phyloP scores from a whole-genome alignment of 225 moss, liverwort and hornwort species.

The Physcomitrium patens region DNA sequence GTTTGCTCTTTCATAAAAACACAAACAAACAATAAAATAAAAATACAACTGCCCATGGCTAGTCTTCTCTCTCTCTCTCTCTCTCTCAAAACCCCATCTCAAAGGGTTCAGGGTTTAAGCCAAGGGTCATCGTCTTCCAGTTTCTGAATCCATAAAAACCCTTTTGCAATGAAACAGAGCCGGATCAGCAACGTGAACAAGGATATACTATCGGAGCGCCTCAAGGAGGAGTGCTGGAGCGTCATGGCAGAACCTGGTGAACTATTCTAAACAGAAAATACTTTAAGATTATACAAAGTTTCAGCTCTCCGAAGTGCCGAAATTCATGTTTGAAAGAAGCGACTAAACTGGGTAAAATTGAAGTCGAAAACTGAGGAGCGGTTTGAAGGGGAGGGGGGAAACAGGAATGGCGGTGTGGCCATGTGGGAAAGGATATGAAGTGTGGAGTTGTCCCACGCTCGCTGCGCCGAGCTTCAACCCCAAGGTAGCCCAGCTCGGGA shows the following conservation, averaged over 20 bases:
- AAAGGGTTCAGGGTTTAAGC: too few relatives aligned
- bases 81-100: too few relatives aligned
- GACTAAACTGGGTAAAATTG: not conserved
- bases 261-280: not conserved
- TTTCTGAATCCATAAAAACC: not conserved
- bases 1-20: not conserved
- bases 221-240: conserved; percentile 71
- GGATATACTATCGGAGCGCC: conserved; percentile 63
- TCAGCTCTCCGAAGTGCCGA: too few relatives aligned
- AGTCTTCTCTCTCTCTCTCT: too few relatives aligned
- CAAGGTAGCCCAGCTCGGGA: conserved; percentile 47
- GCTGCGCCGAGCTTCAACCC: conserved; percentile 36
- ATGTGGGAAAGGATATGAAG: conserved; percentile 63
- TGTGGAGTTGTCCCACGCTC: conserved; percentile 64
- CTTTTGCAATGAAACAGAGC: conserved; percentile 38
- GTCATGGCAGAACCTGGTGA: conserved; percentile 70
- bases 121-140: too few relatives aligned
- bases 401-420: conserved; percentile 66
- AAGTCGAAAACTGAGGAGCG: too few relatives aligned
- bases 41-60: not conserved
- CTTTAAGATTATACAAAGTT: not conserved
- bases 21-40: not conserved
- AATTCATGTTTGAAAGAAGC: too few relatives aligned
- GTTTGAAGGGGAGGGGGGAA: not conserved
- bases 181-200: conserved; percentile 62